Evolutionary conservation across 2,329 filamentous ascomycete species (phyloP).

Genomic region (Hypoxylon sp.): DNA sequence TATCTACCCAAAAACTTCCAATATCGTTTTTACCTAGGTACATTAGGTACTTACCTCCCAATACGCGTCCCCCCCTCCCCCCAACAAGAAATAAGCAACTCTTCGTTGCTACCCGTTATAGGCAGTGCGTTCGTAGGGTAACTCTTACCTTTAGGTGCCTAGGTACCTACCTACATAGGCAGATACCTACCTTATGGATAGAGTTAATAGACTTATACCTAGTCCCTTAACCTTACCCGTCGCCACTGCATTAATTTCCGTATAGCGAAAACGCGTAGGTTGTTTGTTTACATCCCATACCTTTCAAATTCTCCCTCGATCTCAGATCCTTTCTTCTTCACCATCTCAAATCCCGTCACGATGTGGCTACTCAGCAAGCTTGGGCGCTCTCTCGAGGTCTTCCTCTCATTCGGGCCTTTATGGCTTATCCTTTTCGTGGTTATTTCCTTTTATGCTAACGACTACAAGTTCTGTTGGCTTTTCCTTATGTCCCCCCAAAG

Average conservation of each 20-base stretch:
- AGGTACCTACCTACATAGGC: background rate
- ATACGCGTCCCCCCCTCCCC: no score
- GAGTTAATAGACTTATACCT: background rate
- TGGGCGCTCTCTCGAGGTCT: background rate
- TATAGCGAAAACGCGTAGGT: background rate
- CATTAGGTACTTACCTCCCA: no score
- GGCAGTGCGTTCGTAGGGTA: background rate
- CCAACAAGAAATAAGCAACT: no score
- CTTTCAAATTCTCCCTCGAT: background rate
- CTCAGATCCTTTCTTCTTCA: background rate
- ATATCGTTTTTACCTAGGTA: no score
- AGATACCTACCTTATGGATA: background rate
- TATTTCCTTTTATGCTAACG: conserved; percentile 16
- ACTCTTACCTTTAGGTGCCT: background rate
- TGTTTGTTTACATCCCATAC: background rate
- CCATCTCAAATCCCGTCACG: background rate
- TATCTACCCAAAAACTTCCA: no score
- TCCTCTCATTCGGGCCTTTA: conserved; percentile 20
- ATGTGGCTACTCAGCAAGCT: background rate
- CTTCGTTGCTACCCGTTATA: background rate
- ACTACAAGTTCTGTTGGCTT: conserved; percentile 20
- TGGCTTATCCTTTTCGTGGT: conserved; percentile 20
- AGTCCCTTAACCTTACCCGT: background rate
- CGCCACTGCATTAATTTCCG: background rate
- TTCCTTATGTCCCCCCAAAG: conserved; percentile 19